Conservation (phyloP, 2,329 filamentous ascomycete genomes). For the Sarocladium kiliense region DNA sequence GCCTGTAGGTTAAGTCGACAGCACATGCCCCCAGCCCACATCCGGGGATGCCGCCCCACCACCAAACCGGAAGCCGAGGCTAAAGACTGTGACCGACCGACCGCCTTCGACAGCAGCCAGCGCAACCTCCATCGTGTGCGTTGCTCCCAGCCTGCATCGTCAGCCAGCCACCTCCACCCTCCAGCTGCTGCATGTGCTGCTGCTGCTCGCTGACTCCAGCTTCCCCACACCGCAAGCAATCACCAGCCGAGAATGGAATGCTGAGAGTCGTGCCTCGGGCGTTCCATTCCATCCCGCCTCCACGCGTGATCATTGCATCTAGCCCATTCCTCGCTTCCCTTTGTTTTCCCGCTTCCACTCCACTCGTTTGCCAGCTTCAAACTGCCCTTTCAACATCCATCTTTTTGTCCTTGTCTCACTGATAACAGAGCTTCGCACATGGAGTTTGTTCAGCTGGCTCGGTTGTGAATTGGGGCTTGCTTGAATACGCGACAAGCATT, state of each 20-base stretch:
- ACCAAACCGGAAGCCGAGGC: slow-evolving; percentile 2
- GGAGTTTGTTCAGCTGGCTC: background rate
- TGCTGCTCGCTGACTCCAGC: background rate
- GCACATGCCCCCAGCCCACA: background rate
- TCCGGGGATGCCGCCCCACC: background rate
- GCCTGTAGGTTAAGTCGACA: background rate
- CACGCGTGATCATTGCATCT: slow-evolving; percentile 2
- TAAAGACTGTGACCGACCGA: background rate
- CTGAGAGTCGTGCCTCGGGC: slow-evolving; percentile 6
- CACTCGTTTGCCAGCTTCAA: background rate
- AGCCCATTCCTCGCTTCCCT: slow-evolving; percentile 8
- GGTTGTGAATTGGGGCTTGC: background rate
- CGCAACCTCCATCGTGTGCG: background rate
- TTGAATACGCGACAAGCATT: slow-evolving; percentile 1
- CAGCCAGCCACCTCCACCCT: slow-evolving; percentile 1
- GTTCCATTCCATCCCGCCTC: background rate
- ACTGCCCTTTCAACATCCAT: background rate
- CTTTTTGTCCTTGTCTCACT: background rate
- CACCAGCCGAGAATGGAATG: slow-evolving; percentile 7
- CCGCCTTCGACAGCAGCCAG: background rate
- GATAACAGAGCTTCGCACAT: background rate
- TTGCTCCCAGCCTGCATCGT: background rate
- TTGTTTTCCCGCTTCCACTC: slow-evolving; percentile 4
- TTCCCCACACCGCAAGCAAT: background rate
- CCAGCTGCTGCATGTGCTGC: background rate